These are phyloP conservation scores for Penicillium simplicissimum DNA, from an alignment of 495 filamentous ascomycete genomes.

Conservation along the genomic window DNA sequence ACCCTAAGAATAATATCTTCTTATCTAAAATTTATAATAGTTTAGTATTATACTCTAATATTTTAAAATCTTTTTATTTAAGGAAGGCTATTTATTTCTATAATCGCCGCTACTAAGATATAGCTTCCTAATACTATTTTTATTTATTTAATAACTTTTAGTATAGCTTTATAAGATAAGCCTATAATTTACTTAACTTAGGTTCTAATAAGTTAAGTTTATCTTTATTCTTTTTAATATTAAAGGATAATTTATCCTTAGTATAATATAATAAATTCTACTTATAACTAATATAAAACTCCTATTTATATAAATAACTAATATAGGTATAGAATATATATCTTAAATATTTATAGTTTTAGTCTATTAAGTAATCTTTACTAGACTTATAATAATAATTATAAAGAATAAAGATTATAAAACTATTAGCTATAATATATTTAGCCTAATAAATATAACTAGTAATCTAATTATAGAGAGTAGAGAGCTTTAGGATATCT, in stretches of 20 bases:
- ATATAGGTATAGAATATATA: neutral
- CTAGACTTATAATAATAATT: neutral
- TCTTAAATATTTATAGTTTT: neutral
- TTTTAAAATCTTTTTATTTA: too few relatives aligned
- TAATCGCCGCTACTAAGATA: too few relatives aligned
- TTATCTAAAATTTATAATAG: slow-evolving; percentile 2
- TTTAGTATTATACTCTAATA: neutral
- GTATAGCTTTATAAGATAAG: too few relatives aligned
- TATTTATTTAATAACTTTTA: too few relatives aligned
- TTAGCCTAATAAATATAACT: neutral
- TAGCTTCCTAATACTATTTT: too few relatives aligned
- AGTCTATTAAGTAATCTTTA: neutral
- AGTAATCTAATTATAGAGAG: neutral
- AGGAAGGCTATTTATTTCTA: too few relatives aligned
- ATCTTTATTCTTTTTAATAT: too few relatives aligned
- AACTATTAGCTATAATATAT: neutral
- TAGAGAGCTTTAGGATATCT: neutral
- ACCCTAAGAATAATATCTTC: neutral
- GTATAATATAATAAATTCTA: neutral
- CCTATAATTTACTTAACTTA: too few relatives aligned
- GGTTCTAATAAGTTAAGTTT: too few relatives aligned
- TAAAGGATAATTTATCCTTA: too few relatives aligned
- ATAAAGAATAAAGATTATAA: neutral
- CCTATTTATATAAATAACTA: neutral
- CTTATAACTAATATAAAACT: neutral